Percentiles rank a stretch among this genome's conserved stretches.
phyloP scores from a whole-genome alignment of 2,329 filamentous ascomycete genomes.

The Aspergillus sp. region DNA sequence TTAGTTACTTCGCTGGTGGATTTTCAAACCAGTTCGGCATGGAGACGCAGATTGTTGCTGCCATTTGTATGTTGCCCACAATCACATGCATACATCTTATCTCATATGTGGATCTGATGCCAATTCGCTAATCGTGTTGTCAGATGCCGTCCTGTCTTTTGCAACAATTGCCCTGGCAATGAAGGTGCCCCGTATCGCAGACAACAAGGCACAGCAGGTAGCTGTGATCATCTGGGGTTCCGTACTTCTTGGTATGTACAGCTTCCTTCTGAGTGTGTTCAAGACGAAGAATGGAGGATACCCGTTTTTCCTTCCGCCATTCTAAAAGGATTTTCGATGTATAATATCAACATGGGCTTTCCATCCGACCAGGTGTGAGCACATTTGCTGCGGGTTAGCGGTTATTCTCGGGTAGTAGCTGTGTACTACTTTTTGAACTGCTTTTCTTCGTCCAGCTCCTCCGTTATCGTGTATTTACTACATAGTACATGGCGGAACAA shows the following conservation, averaged over 20 bases:
- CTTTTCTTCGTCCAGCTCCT: background rate
- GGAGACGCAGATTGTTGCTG: conserved; percentile 93
- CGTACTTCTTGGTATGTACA: conserved; percentile 81
- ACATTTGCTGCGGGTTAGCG: background rate
- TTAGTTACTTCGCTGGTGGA: conserved; percentile 85
- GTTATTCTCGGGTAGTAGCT: background rate
- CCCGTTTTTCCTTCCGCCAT: conserved; percentile 90
- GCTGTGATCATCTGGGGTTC: conserved; percentile 77
- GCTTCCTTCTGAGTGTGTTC: conserved; percentile 92
- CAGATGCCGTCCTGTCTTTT: conserved; percentile 81
- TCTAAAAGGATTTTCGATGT: conserved; percentile 49
- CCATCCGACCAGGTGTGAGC: background rate
- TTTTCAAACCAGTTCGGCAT: conserved; percentile 94
- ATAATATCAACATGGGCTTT: background rate
- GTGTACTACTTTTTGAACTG: background rate
- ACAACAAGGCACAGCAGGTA: conserved; percentile 75
- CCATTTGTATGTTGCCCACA: conserved; percentile 71
- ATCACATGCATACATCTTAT: background rate
- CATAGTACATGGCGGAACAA: background rate
- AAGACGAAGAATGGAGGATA: conserved; percentile 93
- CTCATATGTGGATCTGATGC: background rate
- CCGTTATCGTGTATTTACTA: background rate
- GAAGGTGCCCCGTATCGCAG: conserved; percentile 85
- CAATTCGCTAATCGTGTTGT: conserved; percentile 17
- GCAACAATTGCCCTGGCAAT: conserved; percentile 86